Base-by-base conservation (phyloP, 495 filamentous ascomycete genomes). In the Podospora australis region DNA sequence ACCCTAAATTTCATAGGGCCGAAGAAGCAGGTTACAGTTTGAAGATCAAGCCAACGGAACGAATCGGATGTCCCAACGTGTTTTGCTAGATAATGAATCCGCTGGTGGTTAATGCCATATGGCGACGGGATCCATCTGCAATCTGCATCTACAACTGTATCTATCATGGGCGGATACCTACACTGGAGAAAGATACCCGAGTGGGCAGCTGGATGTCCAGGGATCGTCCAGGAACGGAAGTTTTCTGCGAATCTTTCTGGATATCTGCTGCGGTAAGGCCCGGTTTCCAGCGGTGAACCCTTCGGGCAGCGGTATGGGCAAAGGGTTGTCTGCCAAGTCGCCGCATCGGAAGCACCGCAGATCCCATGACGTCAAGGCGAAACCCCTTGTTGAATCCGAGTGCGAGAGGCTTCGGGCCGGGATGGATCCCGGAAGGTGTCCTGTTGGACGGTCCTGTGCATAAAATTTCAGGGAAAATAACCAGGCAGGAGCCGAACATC, bases 321-420 rank as follows among this genome's bases (percentile, higher is more conserved):
- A 44, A 45, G 19, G 36, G n/a, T 40, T 42, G 45, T 34, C 40
- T 36, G 49, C 54, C 54, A 52, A 49, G 49, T 46, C 42, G 44
- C 49, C 48, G 44, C 26, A 23, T 49, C 45, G 24, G 48, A 43
- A 14, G 51, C 25, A 47, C 6, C 25, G 51, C 48, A 39, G 55
- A 58, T 58, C 55, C 23, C 23, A 58, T 55, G 55, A 55, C 52
- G 55, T 58, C 55, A 58, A 49, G 7, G 19, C 34, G 28, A 29
- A 24, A 29, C 35, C 52, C 48, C 40, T n/a, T 44, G 30, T 24
- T 20, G 22, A 30, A n/a, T n/a, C n/a, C n/a, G n/a, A n/a, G n/a
- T n/a, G n/a, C n/a, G n/a, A 11, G 41, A 35, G 19, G 8, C 36
- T 40, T 28, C 36, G 26, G 14, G 35, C 20, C 53, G 44, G 44